Evolutionary conservation across 371 early-diverging fungal species (phyloP).

Genomic region (Smittium culicis): DNA sequence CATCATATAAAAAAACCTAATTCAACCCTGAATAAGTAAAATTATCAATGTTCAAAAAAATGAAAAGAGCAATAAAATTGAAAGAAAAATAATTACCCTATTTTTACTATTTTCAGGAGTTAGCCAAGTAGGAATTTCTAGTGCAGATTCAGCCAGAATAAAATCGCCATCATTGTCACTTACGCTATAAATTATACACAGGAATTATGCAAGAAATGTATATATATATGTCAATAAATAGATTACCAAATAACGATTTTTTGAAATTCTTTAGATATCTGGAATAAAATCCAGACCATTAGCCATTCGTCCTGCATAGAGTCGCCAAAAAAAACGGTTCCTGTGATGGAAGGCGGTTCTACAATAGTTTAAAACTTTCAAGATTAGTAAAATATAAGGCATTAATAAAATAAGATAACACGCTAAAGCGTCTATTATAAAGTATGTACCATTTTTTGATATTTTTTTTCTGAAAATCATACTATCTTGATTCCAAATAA

Average conservation of each 20-base stretch:
- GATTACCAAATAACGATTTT: conserved; percentile 37
- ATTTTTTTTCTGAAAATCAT: conserved; percentile 14
- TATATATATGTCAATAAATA: too few species aligned
- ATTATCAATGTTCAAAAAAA: too few species aligned
- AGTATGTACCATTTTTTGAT: conserved; percentile 16
- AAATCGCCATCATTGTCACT: conserved; percentile 82
- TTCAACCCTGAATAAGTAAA: neutral
- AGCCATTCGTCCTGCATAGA: conserved; percentile 89
- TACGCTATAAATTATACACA: conserved; percentile 34
- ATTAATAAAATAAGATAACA: neutral
- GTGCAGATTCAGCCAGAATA: conserved; percentile 79
- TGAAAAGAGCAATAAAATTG: conserved; percentile 4
- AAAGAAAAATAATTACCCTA: conserved; percentile 41
- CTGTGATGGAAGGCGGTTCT: conserved; percentile 42
- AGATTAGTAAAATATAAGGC: too few species aligned
- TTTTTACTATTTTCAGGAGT: conserved; percentile 69
- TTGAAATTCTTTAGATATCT: conserved; percentile 43
- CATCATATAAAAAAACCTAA: conserved; percentile 4
- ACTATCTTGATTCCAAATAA: conserved; percentile 26
- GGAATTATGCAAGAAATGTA: neutral
- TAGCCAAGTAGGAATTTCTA: conserved; percentile 66
- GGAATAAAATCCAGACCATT: conserved; percentile 59
- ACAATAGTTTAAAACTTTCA: too few species aligned
- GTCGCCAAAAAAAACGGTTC: conserved; percentile 65
- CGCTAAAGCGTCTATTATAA: neutral